Evolutionary conservation across 805 yeast species (phyloP), one percentile per base, ranked within the genome.

Genomic region (Saturnispora diversa): DNA sequence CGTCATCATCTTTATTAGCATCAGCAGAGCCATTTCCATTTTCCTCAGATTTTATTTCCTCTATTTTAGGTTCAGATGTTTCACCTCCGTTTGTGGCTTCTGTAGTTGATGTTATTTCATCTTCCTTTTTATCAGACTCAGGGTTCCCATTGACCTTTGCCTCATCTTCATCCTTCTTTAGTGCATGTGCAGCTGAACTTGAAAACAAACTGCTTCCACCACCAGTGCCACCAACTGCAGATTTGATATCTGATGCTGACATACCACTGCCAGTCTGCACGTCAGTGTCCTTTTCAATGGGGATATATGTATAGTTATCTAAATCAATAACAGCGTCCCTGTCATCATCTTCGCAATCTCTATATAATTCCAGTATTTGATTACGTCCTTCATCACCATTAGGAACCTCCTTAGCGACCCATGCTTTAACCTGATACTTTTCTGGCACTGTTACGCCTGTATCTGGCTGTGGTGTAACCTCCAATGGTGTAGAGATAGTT

Each of bases 201-300:
- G 62, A 54, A 31, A 59, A 58, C 20, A 56, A 39, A 6, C 48
- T 44, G 8, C 50, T 47, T 12, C 54, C 53, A n/a, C 52, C 59
- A 25, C 57, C 59, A 23, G 56, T 46, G 21, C 65, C 70, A 20
- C 68, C 67, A 12, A 62, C 68, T 1, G 70, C 69, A 23, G 66
- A 67, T 40, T 65, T 59, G 23, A 64, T 63, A 49, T 64, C 68
- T 2, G 66, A 66, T 39, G 55, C 63, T n/a, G 62, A 50, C 37
- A 64, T 46, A 1, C 63, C 64, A 19, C 41, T 43, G 17, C 42
- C 50, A 20, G 39, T 13, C 9, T 30, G 33, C 12, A 17, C 22
- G 7, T 10, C 33, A 7, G 40, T 48, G 30, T 39, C 43, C 10
- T 38, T 39, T 31, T 24, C 43, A 16, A 38, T 43, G 6, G 39